A percentile compares a stretch with the other conserved stretches of the same genome.
Evolutionary conservation across 2,329 filamentous ascomycete species (phyloP).

Genomic region (Trichoderma endophyticum): DNA sequence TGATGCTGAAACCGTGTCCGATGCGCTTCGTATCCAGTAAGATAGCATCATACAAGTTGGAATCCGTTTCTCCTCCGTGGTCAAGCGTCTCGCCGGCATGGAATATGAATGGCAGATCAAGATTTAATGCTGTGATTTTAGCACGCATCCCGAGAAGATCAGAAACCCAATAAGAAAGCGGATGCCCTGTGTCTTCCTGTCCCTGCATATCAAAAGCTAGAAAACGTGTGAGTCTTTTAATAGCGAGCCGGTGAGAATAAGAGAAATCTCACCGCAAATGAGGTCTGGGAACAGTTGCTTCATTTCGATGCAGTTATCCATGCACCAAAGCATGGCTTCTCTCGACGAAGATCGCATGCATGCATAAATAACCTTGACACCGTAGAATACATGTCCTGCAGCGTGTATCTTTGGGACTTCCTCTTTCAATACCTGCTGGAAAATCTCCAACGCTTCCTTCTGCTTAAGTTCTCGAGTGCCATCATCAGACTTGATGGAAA

Average conservation of each 20-base stretch:
- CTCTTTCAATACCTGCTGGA: slow-evolving; percentile 62
- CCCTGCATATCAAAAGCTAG: slow-evolving; percentile 85
- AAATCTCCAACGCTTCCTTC: not conserved
- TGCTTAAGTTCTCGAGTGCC: not conserved
- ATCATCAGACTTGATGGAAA: slow-evolving; percentile 3
- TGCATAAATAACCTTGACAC: slow-evolving; percentile 79
- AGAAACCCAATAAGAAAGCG: slow-evolving; percentile 73
- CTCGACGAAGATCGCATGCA: slow-evolving; percentile 54
- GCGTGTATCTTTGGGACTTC: slow-evolving; percentile 76
- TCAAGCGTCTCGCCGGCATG: slow-evolving; percentile 88
- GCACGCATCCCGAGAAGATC: slow-evolving; percentile 92
- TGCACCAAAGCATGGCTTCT: slow-evolving; percentile 40
- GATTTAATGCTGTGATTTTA: slow-evolving; percentile 70
- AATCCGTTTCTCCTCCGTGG: slow-evolving; percentile 68
- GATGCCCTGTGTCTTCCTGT: slow-evolving; percentile 75
- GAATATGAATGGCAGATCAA: slow-evolving; percentile 92
- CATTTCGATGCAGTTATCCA: slow-evolving; percentile 81
- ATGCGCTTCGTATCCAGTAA: slow-evolving; percentile 83
- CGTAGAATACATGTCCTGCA: slow-evolving; percentile 76
- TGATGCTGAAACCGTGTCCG: slow-evolving; percentile 83
- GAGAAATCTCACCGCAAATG: slow-evolving; percentile 40
- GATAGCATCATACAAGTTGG: slow-evolving; percentile 85
- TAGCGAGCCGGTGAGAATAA: not conserved
- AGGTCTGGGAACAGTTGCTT: slow-evolving; percentile 76
- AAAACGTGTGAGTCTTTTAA: slow-evolving; percentile 25